A percentile compares a stretch with the other conserved stretches of the same genome.
phyloP scores from a whole-genome alignment of 2,329 filamentous ascomycete genomes.

The Colletotrichum siamense region DNA sequence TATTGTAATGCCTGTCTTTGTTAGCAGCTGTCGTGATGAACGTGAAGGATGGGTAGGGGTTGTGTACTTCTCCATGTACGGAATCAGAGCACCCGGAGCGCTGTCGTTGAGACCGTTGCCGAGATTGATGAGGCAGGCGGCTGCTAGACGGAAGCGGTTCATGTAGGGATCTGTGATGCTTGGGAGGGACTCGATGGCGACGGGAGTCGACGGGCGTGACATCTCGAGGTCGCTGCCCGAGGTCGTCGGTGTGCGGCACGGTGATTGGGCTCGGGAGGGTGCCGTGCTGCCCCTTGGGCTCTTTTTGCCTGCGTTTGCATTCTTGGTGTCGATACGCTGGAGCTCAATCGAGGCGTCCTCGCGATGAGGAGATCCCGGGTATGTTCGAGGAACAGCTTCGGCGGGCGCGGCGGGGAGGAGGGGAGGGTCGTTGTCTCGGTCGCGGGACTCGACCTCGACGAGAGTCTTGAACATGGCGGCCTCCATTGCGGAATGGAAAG shows the following conservation, averaged over 20 bases:
- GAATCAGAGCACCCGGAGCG: slow-evolving; percentile 79
- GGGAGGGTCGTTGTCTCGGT: slow-evolving; percentile 23
- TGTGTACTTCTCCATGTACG: slow-evolving; percentile 72
- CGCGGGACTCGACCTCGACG: slow-evolving; percentile 34
- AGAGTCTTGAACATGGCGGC: slow-evolving; percentile 36
- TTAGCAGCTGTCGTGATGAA: background rate
- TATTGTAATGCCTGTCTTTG: slow-evolving; percentile 63
- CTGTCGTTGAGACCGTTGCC: slow-evolving; percentile 77
- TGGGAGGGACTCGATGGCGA: slow-evolving; percentile 52
- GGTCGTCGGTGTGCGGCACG: background rate
- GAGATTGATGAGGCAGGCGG: slow-evolving; percentile 70
- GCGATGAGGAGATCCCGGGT: slow-evolving; percentile 41
- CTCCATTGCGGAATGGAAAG: slow-evolving; percentile 32
- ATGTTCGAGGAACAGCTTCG: slow-evolving; percentile 42
- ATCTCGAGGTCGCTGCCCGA: slow-evolving; percentile 50
- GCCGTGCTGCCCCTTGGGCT: background rate
- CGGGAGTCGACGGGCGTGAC: slow-evolving; percentile 56
- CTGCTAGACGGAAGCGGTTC: slow-evolving; percentile 73
- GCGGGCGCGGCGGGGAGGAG: slow-evolving; percentile 32
- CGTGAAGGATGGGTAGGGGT: background rate
- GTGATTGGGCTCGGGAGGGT: background rate
- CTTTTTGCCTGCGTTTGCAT: background rate
- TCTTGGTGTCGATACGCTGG: slow-evolving; percentile 22
- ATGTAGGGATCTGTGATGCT: slow-evolving; percentile 66
- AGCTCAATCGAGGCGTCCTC: slow-evolving; percentile 33